Conservation (phyloP, 225 moss, liverwort and hornwort genomes). For the Straminergon stramineum region DNA sequence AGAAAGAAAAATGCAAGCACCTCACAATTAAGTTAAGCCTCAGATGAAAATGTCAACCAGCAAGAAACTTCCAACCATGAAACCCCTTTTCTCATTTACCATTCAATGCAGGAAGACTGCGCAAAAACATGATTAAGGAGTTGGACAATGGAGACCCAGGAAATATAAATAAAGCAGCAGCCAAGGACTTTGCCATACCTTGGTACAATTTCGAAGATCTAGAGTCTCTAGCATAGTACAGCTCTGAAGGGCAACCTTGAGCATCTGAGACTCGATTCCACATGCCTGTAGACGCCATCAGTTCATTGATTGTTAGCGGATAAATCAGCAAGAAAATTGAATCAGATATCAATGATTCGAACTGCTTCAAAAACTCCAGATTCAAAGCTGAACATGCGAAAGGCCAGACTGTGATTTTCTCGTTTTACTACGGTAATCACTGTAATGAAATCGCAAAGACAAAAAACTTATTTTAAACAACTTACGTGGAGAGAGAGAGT, state of each 20-base stretch:
- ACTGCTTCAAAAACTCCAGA: neutral
- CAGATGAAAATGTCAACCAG: neutral
- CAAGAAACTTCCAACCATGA: neutral
- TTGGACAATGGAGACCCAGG: neutral
- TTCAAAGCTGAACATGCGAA: neutral
- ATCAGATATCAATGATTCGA: neutral
- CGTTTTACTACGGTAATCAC: neutral
- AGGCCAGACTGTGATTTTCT: neutral
- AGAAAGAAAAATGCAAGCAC: neutral
- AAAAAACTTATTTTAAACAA: neutral
- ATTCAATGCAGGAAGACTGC: neutral
- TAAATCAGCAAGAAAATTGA: neutral
- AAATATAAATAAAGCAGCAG: neutral
- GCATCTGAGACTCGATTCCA: slow-evolving; percentile 79
- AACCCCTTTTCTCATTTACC: neutral
- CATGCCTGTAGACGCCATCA: slow-evolving; percentile 46
- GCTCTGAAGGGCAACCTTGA: slow-evolving; percentile 72
- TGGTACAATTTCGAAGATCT: slow-evolving; percentile 82
- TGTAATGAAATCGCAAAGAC: neutral
- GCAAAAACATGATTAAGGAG: neutral
- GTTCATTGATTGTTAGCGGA: neutral
- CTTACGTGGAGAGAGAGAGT: slow-evolving; percentile 77
- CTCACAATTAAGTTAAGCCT: neutral
- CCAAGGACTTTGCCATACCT: slow-evolving; percentile 30
- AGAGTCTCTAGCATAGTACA: slow-evolving; percentile 85